These are phyloP conservation scores for Verbascum thapsus DNA, from an alignment of 257 asterid genomes.

Conservation along the genomic window DNA sequence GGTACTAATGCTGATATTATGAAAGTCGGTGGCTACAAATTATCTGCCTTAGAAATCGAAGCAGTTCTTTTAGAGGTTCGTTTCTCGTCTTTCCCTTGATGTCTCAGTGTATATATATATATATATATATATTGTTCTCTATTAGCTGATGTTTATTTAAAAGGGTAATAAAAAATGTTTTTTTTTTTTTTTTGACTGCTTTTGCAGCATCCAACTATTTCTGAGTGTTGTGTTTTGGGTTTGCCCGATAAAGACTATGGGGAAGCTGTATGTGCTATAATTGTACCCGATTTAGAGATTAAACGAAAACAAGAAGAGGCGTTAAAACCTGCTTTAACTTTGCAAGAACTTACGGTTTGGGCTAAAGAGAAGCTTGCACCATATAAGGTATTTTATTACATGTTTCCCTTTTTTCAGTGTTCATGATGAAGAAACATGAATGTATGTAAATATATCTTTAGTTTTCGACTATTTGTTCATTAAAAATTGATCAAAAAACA, in stretches of 20 bases:
- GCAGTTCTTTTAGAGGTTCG: constrained; percentile 90
- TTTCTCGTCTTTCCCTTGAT: constrained; percentile 25
- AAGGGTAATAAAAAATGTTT: too few relatives aligned
- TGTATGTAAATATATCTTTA: neutral
- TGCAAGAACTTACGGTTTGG: constrained; percentile 79
- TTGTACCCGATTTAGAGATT: constrained; percentile 64
- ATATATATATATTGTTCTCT: constrained; percentile 2
- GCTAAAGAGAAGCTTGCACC: constrained; percentile 97
- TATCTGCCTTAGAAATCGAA: constrained; percentile 96
- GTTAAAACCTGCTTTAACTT: constrained; percentile 67
- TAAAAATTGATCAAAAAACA: neutral
- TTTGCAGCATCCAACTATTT: constrained; percentile 73
- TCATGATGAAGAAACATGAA: neutral
- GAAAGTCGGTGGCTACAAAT: constrained; percentile 95
- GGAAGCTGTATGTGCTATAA: constrained; percentile 79
- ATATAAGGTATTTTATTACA: constrained; percentile 79
- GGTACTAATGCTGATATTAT: constrained; percentile 98
- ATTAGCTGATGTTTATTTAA: too few relatives aligned
- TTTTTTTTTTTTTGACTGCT: too few relatives aligned
- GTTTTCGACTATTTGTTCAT: neutral
- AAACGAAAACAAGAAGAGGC: constrained; percentile 61
- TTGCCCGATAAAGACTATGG: constrained; percentile 90
- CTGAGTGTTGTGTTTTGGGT: constrained; percentile 95
- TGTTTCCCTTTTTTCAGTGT: neutral
- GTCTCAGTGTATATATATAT: neutral